Percentiles rank a stretch among this genome's conserved stretches.
Evolutionary conservation across 75 land plant species (phyloP).

Genomic region (Larix kaempferi): DNA sequence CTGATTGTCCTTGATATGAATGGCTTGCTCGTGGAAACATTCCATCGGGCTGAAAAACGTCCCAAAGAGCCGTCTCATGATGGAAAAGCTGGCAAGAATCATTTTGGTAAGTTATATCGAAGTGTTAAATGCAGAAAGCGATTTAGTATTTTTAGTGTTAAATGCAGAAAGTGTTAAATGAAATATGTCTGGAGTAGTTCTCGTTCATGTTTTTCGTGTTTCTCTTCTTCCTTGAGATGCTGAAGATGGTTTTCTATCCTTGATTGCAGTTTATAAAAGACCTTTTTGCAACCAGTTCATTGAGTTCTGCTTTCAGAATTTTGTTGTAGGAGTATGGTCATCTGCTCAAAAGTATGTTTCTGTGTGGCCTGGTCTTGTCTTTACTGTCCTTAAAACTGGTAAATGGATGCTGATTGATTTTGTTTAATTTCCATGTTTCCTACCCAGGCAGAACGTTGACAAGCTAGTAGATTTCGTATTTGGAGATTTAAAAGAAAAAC

Average conservation of each 20-base stretch:
- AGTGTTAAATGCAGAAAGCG: too few species aligned
- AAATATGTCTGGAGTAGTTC: too few species aligned
- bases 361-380: background rate
- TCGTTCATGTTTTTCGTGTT: background rate
- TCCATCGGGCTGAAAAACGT: background rate
- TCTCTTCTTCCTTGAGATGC: background rate
- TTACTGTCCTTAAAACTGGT: background rate
- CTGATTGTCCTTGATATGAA: slow-evolving; percentile 21
- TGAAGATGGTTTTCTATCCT: background rate
- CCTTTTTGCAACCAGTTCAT: slow-evolving; percentile 71
- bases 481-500: slow-evolving; percentile 49
- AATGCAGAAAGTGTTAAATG: too few species aligned
- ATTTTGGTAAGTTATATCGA: background rate
- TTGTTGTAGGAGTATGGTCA: slow-evolving; percentile 82
- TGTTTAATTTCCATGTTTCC: background rate
- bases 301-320: slow-evolving; percentile 76
- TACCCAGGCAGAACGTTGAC: slow-evolving; percentile 51
- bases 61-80: background rate
- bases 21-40: slow-evolving; percentile 16
- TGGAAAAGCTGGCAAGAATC: slow-evolving; percentile 5
- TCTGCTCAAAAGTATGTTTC: slow-evolving; percentile 54
- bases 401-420: slow-evolving; percentile 1
- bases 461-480: slow-evolving; percentile 46
- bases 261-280: slow-evolving; percentile 30
- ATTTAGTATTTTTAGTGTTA: too few species aligned